These are phyloP conservation scores for Nothophoma quercina DNA, from an alignment of 2,329 filamentous ascomycete genomes.

Conservation along the genomic window DNA sequence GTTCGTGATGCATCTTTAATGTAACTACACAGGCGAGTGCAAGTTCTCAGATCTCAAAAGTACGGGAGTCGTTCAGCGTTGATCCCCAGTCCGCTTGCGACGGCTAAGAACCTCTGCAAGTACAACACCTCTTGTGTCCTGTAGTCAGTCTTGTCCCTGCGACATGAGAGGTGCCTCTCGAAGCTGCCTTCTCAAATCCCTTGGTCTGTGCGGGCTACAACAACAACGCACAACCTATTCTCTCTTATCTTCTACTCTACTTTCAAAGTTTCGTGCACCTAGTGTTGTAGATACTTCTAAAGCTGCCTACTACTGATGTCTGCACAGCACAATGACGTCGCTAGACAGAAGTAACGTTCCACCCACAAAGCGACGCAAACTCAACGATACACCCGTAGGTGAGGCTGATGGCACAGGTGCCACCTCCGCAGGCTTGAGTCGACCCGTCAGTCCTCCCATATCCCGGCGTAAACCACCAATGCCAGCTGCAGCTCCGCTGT, in stretches of 20 bases:
- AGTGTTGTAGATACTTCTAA: neutral
- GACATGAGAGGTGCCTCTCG: too few species aligned
- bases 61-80: too few species aligned
- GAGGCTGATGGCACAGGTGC: slow-evolving; percentile 2
- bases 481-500: neutral
- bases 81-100: too few species aligned
- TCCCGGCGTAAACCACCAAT: slow-evolving; percentile 21
- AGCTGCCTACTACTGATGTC: neutral
- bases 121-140: too few species aligned
- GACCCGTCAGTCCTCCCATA: slow-evolving; percentile 42
- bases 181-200: neutral
- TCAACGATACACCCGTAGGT: slow-evolving; percentile 6
- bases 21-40: too few species aligned
- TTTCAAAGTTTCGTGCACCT: neutral
- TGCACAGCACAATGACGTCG: slow-evolving; percentile 14
- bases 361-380: slow-evolving; percentile 39
- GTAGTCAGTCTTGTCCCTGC: too few species aligned
- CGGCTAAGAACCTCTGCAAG: too few species aligned
- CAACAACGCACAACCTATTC: neutral
- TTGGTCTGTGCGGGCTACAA: slow-evolving; percentile 1
- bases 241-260: too few species aligned
- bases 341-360: slow-evolving; percentile 14
- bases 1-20: too few species aligned
- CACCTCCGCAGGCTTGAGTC: slow-evolving; percentile 1
- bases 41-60: too few species aligned